Evolutionary conservation across 345 rosid species (phyloP), one percentile per base, ranked within the genome.

Genomic region (Melaleuca quinquenervia): DNA sequence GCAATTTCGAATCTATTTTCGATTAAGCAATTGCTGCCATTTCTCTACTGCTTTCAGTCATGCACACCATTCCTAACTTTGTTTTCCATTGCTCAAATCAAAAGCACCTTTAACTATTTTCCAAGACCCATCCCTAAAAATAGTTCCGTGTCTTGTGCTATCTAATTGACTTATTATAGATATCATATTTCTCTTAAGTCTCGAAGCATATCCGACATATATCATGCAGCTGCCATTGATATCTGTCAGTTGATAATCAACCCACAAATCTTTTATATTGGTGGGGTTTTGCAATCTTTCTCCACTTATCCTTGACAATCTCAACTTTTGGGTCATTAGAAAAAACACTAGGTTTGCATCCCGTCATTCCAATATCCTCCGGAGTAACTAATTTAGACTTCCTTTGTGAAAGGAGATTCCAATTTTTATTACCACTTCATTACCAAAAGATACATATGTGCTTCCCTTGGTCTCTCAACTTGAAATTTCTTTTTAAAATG

Each of bases 401-500:
- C 41, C 41, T 58, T 13, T 14, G 18, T 51, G 52, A 16, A 1
- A n/a, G 14, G 36, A 58, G 18, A 0, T 58, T 6, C 70, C 18
- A 1, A 1, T 6, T 58, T n/a, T 58, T 58, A n/a, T n/a, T 58
- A 5, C 36, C n/a, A 58, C 36, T n/a, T 58, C 6, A 13, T 1
- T n/a, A 12, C 0, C 1, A 12, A 58, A 58, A 58, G 8, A 58
- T n/a, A 58, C 0, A 1, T 58, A n/a, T 12, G 1, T 6, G n/a
- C 12, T 58, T 58, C 0, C 18, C 18, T 1, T 0, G 36, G 2
- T 3, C 36, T n/a, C n/a, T 58, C 18, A 58, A n/a, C n/a, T 58
- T 58, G 15, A 11, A 58, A 2, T 58, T 58, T 6, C 32, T 58
- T 58, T n/a, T 12, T 12, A 11, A 58, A 7, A 6, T n/a, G 6